Base-by-base conservation (phyloP, 331 rosid species). In the Stylosanthes scabra region DNA sequence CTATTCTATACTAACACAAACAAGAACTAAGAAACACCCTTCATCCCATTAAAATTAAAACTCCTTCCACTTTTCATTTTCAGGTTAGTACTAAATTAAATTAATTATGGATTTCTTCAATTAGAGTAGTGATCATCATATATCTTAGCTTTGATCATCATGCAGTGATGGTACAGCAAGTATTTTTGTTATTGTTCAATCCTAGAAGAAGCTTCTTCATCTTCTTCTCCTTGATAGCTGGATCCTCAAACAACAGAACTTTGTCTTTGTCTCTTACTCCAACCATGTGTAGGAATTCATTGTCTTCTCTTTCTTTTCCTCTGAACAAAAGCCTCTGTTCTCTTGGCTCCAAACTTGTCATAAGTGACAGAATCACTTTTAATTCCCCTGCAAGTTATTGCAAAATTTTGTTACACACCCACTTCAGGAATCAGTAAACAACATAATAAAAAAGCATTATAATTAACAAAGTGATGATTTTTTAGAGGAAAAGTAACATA, bases 221-320 rank as follows among this genome's bases (percentile, higher is more conserved):
- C 39, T 34, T 34, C 83, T 80, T 85, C 63, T 90, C 99, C 71
- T 88, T 91, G 37, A 87, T 86, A 3, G 91, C 97, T 64, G 99
- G 99, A 74, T 95, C 99, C 81, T 95, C 85, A 0, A 95, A 84
- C 63, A 95, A 58, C 5, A 95, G 82, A 63, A 91, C 96, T 65
- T 95, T 95, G 88, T 95, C 97, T 71, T 90, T 91, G 88, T 91
- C 92, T 59, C 86, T 84, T 14, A 95, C 96, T 6, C 99, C 99
- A 72, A 88, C 93, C 99, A 95, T 95, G 90, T 95, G 99, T 9
- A 95, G 76, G 54, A 84, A 83, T 45, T 95, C 97, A 41, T 75
- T 69, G 64, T 91, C 97, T 12, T 91, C 97, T 31, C 92, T 95
- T 82, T 95, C 97, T 79, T 88, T 95, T 8, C 99, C 99, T 82